phyloP scores from a whole-genome alignment of 2,329 filamentous ascomycete genomes.

The Keithomyces neogunnii region DNA sequence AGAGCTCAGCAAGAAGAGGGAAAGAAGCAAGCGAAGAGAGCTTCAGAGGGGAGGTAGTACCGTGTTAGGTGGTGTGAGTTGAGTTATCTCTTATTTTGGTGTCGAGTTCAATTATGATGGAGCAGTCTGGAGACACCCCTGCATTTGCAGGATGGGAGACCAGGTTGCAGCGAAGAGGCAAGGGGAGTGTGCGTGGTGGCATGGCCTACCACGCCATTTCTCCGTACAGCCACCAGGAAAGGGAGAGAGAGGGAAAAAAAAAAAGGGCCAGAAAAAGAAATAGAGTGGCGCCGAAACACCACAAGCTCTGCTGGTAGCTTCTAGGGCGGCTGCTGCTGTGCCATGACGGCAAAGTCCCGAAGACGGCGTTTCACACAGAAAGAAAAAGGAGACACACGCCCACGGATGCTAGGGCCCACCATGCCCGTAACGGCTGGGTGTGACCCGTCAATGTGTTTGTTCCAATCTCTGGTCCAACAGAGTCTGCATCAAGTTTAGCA shows the following conservation, averaged over 20 bases:
- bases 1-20: not conserved
- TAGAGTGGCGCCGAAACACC: not conserved
- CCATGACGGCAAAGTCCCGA: not conserved
- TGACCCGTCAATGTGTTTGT: not conserved
- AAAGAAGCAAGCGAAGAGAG: not conserved
- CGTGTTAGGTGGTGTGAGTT: not conserved
- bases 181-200: slow-evolving; percentile 1
- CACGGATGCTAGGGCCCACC: not conserved
- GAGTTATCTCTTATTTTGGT: not conserved
- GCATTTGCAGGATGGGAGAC: not conserved
- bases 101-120: not conserved
- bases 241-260: not conserved
- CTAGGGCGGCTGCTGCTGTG: not conserved
- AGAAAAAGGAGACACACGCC: not conserved
- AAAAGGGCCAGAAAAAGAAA: not conserved
- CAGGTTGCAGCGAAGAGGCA: not conserved
- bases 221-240: not conserved
- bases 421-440: not conserved
- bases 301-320: no score
- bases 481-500: no score
- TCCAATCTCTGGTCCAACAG: no score
- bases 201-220: not conserved
- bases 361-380: not conserved
- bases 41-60: not conserved
- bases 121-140: not conserved